phyloP scores from a whole-genome alignment of 495 filamentous ascomycete species.

The Penicillium fimorum region DNA sequence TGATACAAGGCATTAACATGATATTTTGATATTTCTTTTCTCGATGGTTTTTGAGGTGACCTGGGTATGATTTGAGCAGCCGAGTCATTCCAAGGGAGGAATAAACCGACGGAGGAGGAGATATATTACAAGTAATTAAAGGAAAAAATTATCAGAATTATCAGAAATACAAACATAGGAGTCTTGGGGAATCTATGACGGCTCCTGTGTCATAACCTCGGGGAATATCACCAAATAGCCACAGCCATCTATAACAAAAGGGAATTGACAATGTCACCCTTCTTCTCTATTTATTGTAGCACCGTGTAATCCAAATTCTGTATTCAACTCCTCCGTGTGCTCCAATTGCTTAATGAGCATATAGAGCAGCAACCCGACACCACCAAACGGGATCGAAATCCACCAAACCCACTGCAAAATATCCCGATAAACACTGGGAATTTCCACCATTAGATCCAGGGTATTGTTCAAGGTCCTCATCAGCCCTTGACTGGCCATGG shows the following conservation, averaged over 20 bases:
- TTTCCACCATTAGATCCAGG: neutral
- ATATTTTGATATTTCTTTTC: neutral
- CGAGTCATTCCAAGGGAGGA: too few species aligned
- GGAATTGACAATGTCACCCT: neutral
- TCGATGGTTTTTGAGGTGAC: neutral
- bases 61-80: too few species aligned
- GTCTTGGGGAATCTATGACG: neutral
- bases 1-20: conserved; percentile 35
- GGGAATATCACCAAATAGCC: neutral
- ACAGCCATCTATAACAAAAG: neutral
- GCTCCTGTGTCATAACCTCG: neutral
- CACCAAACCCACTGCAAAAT: conserved; percentile 8
- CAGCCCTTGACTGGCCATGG: conserved; percentile 8
- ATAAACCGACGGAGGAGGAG: too few species aligned
- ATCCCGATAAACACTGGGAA: conserved; percentile 8
- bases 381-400: conserved; percentile 7
- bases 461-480: neutral
- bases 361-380: conserved; percentile 4
- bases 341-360: conserved; percentile 2
- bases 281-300: neutral
- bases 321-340: conserved; percentile 5
- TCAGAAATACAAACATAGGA: neutral
- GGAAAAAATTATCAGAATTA: too few species aligned
- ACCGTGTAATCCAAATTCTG: conserved; percentile 3
- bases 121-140: too few species aligned